phyloP scores from a whole-genome alignment of 306 rosid genomes.

The Cicer pinnatifidum region DNA sequence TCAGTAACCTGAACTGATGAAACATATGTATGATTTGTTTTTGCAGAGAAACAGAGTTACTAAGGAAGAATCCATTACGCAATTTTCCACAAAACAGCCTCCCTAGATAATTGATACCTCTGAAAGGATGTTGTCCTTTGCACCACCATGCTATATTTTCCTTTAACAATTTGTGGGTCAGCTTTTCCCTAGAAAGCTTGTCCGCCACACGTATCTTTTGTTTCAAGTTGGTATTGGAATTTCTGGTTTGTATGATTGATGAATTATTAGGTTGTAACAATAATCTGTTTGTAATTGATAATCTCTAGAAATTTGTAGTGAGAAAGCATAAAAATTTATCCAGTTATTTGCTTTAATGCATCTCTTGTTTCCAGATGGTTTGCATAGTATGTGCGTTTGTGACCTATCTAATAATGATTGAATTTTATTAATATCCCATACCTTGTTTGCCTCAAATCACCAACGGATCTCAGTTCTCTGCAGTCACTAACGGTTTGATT shows the following conservation, averaged over 20 bases:
- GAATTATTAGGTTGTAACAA: background rate
- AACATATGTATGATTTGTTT: background rate
- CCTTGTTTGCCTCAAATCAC: too few species aligned
- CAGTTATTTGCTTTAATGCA: background rate
- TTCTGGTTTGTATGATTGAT: slow-evolving; percentile 31
- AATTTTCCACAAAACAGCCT: slow-evolving; percentile 76
- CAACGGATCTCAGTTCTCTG: too few species aligned
- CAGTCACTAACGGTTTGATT: too few species aligned
- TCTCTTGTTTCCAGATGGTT: too few species aligned
- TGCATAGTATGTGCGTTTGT: too few species aligned
- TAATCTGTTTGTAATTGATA: background rate
- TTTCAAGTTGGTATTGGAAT: slow-evolving; percentile 23
- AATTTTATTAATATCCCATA: too few species aligned
- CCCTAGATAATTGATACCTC: slow-evolving; percentile 59
- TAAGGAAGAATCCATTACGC: slow-evolving; percentile 84
- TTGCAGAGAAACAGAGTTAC: slow-evolving; percentile 76
- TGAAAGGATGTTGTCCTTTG: slow-evolving; percentile 1
- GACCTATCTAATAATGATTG: too few species aligned
- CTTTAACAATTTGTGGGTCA: slow-evolving; percentile 2
- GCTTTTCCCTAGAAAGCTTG: slow-evolving; percentile 53
- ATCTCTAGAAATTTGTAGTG: background rate
- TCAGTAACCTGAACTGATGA: slow-evolving; percentile 1
- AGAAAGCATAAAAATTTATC: background rate
- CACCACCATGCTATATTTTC: background rate
- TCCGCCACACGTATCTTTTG: background rate